A percentile compares a stretch with the other conserved stretches of the same genome.
Conservation (phyloP, 1,139 yeast species). For the Kurtzmaniella quercitrusa region DNA sequence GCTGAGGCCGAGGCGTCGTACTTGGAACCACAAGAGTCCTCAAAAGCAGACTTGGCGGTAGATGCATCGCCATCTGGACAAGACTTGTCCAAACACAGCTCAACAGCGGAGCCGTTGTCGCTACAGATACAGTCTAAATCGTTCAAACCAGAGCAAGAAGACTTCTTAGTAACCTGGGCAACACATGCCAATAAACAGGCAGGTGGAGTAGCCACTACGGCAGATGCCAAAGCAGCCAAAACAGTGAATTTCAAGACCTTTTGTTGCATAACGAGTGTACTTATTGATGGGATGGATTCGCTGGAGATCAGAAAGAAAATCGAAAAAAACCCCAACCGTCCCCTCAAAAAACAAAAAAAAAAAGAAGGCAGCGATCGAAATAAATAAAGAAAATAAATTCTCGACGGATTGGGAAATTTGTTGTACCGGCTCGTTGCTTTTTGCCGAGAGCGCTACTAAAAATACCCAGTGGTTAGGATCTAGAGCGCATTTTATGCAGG, state of each 20-base stretch:
- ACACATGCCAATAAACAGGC: constrained; percentile 91
- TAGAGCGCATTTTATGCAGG: neutral
- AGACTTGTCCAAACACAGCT: constrained; percentile 54
- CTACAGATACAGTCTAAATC: constrained; percentile 66
- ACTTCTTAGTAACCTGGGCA: constrained; percentile 56
- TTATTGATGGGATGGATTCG: neutral
- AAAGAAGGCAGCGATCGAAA: neutral
- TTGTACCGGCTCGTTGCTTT: neutral
- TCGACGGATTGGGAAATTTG: constrained; percentile 1
- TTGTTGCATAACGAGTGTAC: constrained; percentile 8
- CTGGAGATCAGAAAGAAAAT: constrained; percentile 2
- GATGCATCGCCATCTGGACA: constrained; percentile 64
- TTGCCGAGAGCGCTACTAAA: neutral
- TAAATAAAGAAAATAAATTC: neutral
- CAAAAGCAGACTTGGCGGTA: constrained; percentile 56
- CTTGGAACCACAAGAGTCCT: constrained; percentile 47
- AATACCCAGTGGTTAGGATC: neutral
- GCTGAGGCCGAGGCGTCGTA: constrained; percentile 15
- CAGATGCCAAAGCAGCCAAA: constrained; percentile 47
- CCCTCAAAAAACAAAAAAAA: constrained; percentile 1
- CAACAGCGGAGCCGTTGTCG: constrained; percentile 45
- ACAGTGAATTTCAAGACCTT: constrained; percentile 33
- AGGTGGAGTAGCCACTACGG: constrained; percentile 71
- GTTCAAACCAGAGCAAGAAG: constrained; percentile 54
- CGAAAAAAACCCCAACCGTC: neutral